These are phyloP conservation scores for Scheffersomyces ergatensis DNA, from an alignment of 805 yeast genomes.

Conservation along the genomic window DNA sequence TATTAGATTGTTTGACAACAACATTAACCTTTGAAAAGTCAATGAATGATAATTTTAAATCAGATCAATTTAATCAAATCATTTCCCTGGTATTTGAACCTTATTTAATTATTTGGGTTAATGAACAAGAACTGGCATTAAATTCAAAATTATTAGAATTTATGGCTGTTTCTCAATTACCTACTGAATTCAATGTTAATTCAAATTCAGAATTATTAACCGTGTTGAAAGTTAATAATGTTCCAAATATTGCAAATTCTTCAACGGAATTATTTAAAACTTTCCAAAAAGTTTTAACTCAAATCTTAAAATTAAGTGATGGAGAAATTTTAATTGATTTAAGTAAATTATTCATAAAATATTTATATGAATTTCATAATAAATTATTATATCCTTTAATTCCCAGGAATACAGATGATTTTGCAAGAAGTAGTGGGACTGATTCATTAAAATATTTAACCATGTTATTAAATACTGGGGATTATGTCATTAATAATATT, in stretches of 20 bases:
- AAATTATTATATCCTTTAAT: slow-evolving; percentile 31
- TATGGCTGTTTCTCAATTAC: slow-evolving; percentile 54
- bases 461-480: slow-evolving; percentile 81
- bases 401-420: slow-evolving; percentile 39
- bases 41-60: slow-evolving; percentile 61
- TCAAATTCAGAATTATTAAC: slow-evolving; percentile 26
- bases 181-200: slow-evolving; percentile 29
- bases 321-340: slow-evolving; percentile 51
- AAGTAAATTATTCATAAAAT: slow-evolving; percentile 59
- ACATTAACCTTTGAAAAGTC: slow-evolving; percentile 83
- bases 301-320: slow-evolving; percentile 43
- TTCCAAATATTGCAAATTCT: slow-evolving; percentile 73
- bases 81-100: slow-evolving; percentile 77
- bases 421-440: slow-evolving; percentile 36
- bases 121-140: slow-evolving; percentile 70
- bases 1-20: slow-evolving; percentile 67
- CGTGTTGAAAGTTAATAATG: slow-evolving; percentile 42
- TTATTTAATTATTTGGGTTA: slow-evolving; percentile 79
- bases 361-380: slow-evolving; percentile 49
- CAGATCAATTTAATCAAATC: slow-evolving; percentile 43
- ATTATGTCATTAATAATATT: slow-evolving; percentile 78
- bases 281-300: slow-evolving; percentile 71
- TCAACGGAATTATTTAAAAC: slow-evolving; percentile 83
- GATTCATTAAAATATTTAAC: slow-evolving; percentile 70
- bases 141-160: slow-evolving; percentile 64